phyloP scores from a whole-genome alignment of 352 stramenopile species.

The Globisporangium megalacanthum region DNA sequence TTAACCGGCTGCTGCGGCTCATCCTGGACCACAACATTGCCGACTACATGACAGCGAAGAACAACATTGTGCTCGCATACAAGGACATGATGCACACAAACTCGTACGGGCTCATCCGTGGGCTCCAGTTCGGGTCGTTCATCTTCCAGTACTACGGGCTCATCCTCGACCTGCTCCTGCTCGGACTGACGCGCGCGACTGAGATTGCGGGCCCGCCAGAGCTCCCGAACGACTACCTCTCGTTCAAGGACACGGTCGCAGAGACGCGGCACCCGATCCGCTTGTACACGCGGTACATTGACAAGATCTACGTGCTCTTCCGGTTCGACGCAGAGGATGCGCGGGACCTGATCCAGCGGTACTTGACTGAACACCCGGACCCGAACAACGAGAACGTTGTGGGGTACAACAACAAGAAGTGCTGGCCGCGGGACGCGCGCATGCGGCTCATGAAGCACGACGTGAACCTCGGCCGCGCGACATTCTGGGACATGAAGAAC shows the following conservation, averaged over 20 bases:
- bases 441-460: slow-evolving; percentile 99
- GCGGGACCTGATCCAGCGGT: slow-evolving; percentile 99
- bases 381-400: slow-evolving; percentile 99
- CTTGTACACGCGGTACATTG: slow-evolving; percentile 99
- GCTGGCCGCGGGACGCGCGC: slow-evolving; percentile 98
- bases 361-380: slow-evolving; percentile 99
- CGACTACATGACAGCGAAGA: slow-evolving; percentile 99
- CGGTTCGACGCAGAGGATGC: slow-evolving; percentile 98
- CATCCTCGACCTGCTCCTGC: slow-evolving; percentile 97
- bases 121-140: slow-evolving; percentile 97
- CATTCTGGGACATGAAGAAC: slow-evolving; percentile 99
- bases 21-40: slow-evolving; percentile 99
- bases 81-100: slow-evolving; percentile 99
- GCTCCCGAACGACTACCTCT: slow-evolving; percentile 98
- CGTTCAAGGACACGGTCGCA: slow-evolving; percentile 96
- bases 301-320: slow-evolving; percentile 99
- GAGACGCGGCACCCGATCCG: slow-evolving; percentile 98
- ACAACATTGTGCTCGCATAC: slow-evolving; percentile 98
- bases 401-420: slow-evolving; percentile 99
- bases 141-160: slow-evolving; percentile 99
- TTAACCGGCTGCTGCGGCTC: slow-evolving; percentile 97
- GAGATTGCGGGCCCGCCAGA: slow-evolving; percentile 97
- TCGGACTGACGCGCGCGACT: slow-evolving; percentile 96
- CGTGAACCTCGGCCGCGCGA: slow-evolving; percentile 98
- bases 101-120: slow-evolving; percentile 98